Evolutionary conservation across 192 early-diverging fungal genomes (phyloP).

Genomic region (Dimargaris cristalligena): DNA sequence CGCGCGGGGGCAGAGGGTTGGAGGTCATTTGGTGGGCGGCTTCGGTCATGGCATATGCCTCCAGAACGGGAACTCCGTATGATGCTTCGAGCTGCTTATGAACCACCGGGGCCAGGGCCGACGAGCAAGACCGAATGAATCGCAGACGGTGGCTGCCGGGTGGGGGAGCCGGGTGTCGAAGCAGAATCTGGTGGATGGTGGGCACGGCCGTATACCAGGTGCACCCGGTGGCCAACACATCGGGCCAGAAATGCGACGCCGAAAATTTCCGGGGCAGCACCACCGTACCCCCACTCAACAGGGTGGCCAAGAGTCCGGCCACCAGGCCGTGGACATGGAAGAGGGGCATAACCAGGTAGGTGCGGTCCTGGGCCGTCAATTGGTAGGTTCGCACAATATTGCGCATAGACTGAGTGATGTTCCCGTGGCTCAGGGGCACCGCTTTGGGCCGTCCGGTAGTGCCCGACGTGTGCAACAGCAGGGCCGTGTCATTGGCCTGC

Average conservation of each 20-base stretch:
- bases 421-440: constrained; percentile 66
- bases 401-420: constrained; percentile 48
- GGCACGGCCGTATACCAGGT: constrained; percentile 69
- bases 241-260: constrained; percentile 55
- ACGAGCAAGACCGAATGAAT: constrained; percentile 69
- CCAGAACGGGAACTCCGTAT: constrained; percentile 55
- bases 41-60: constrained; percentile 79
- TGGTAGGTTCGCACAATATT: constrained; percentile 59
- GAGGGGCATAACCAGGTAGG: constrained; percentile 68
- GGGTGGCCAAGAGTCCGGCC: constrained; percentile 49
- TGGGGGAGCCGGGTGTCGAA: constrained; percentile 24
- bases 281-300: constrained; percentile 47
- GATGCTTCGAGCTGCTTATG: constrained; percentile 43
- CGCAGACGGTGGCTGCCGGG: constrained; percentile 28
- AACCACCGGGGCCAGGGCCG: constrained; percentile 50
- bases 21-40: constrained; percentile 79
- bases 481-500: constrained; percentile 38
- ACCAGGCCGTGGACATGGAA: constrained; percentile 79
- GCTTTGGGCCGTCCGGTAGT: constrained; percentile 64
- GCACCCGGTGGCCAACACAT: constrained; percentile 36
- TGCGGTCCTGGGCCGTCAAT: constrained; percentile 36
- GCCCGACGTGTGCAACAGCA: constrained; percentile 67
- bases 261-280: constrained; percentile 57
- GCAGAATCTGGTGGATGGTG: constrained; percentile 72
- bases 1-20: constrained; percentile 48